Percentiles rank a stretch among this genome's conserved stretches.
phyloP scores from a whole-genome alignment of 2,329 filamentous ascomycete species.

The Pseudofabraea citricarpa region DNA sequence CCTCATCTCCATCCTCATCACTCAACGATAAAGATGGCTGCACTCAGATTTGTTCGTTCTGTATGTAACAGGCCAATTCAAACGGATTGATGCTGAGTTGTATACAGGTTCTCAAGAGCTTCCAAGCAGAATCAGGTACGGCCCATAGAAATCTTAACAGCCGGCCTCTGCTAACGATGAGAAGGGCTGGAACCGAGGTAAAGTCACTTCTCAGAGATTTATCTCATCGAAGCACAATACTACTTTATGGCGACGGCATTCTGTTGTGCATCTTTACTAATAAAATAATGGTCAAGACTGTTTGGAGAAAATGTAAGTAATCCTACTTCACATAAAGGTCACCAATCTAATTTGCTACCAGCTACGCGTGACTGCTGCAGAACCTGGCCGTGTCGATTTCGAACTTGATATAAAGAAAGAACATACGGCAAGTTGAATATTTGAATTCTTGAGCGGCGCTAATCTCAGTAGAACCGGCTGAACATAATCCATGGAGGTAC shows the following conservation, averaged over 20 bases:
- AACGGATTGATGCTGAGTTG: conserved; percentile 7
- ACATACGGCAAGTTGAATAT: conserved; percentile 56
- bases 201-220: conserved; percentile 1
- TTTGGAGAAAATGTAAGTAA: conserved; percentile 28
- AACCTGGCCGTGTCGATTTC: conserved; percentile 66
- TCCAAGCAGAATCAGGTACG: conserved; percentile 60
- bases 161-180: too few relatives aligned
- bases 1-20: too few relatives aligned
- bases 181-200: conserved; percentile 76
- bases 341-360: conserved; percentile 27
- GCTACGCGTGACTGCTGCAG: conserved; percentile 63
- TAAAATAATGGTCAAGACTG: too few relatives aligned
- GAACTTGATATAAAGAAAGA: conserved; percentile 70
- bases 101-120: conserved; percentile 76
- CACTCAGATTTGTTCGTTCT: conserved; percentile 59
- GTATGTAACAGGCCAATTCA: conserved; percentile 36
- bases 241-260: background rate
- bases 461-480: conserved; percentile 59
- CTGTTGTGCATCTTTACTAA: too few relatives aligned
- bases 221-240: background rate
- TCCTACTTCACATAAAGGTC: background rate
- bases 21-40: too few relatives aligned
- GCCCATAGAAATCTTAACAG: too few relatives aligned
- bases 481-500: conserved; percentile 75
- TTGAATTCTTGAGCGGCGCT: conserved; percentile 1